A percentile compares a stretch with the other conserved stretches of the same genome.
Evolutionary conservation across 495 filamentous ascomycete genomes (phyloP).

Genomic region (Xanthoparmelia taractica): DNA sequence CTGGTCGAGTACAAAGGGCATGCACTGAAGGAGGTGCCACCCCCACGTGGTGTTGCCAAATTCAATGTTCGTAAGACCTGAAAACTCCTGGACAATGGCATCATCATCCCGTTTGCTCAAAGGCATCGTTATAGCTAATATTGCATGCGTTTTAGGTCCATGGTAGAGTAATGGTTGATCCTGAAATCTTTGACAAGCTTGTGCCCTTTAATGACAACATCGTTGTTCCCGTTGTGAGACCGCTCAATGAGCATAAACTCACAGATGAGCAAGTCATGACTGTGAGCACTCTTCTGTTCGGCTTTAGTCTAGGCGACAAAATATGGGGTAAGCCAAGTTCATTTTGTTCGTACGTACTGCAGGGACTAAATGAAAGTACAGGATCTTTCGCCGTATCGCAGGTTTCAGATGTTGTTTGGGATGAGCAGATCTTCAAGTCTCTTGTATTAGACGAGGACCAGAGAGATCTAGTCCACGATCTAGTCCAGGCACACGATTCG

Average conservation of each 20-base stretch:
- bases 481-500: slow-evolving; percentile 29
- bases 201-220: background rate
- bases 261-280: slow-evolving; percentile 7
- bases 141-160: background rate
- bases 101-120: too few species aligned
- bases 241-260: background rate
- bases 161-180: background rate
- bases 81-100: too few species aligned
- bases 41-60: background rate
- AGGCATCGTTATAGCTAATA: too few species aligned
- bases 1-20: background rate
- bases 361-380: background rate
- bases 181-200: background rate
- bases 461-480: slow-evolving; percentile 30
- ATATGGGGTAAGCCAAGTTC: background rate
- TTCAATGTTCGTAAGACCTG: background rate
- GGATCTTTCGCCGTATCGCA: background rate
- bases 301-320: background rate
- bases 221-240: background rate
- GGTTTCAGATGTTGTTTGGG: slow-evolving; percentile 6
- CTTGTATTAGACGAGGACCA: slow-evolving; percentile 10
- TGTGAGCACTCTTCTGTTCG: background rate
- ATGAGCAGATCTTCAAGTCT: slow-evolving; percentile 2
- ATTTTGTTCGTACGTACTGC: background rate
- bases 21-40: background rate